A percentile compares a stretch with the other conserved stretches of the same genome.
Conservation (phyloP, 768 basidiomycete genomes). For the Phaeotremella skinneri region DNA sequence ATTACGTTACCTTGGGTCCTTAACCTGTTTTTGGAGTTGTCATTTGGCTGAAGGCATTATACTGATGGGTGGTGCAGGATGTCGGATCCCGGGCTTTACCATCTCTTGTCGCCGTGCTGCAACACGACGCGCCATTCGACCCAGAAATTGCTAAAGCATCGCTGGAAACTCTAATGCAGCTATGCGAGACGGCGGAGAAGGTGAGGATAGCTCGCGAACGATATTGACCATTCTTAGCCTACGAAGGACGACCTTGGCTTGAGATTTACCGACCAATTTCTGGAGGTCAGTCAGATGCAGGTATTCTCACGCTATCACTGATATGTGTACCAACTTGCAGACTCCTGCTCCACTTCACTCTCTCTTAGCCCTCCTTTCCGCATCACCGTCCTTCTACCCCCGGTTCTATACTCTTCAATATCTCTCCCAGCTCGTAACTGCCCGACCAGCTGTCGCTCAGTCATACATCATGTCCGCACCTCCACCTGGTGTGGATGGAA, state of each 20-base stretch:
- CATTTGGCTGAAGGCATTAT: neutral
- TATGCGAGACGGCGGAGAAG: conserved; percentile 70
- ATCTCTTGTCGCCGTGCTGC: conserved; percentile 74
- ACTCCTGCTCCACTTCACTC: conserved; percentile 67
- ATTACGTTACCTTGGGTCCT: neutral
- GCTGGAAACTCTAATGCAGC: conserved; percentile 77
- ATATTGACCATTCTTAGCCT: conserved; percentile 27
- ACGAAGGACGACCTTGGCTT: conserved; percentile 69
- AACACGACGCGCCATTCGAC: conserved; percentile 86
- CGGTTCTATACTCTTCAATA: conserved; percentile 81
- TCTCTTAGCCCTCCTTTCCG: conserved; percentile 71
- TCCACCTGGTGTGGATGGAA: conserved; percentile 59
- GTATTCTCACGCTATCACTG: neutral
- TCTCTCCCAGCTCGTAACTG: conserved; percentile 73
- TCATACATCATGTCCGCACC: conserved; percentile 85
- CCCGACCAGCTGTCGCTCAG: conserved; percentile 77
- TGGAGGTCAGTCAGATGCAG: conserved; percentile 55
- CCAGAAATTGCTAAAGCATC: conserved; percentile 87
- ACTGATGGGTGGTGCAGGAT: conserved; percentile 54
- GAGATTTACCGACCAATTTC: conserved; percentile 75
- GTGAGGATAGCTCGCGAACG: conserved; percentile 22
- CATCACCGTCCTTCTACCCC: conserved; percentile 73
- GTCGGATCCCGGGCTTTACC: conserved; percentile 75
- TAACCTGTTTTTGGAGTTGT: neutral
- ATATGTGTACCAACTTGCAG: conserved; percentile 28